Evolutionary conservation across 23 red algal species (phyloP).

Genomic region (Chondrus crispus): DNA sequence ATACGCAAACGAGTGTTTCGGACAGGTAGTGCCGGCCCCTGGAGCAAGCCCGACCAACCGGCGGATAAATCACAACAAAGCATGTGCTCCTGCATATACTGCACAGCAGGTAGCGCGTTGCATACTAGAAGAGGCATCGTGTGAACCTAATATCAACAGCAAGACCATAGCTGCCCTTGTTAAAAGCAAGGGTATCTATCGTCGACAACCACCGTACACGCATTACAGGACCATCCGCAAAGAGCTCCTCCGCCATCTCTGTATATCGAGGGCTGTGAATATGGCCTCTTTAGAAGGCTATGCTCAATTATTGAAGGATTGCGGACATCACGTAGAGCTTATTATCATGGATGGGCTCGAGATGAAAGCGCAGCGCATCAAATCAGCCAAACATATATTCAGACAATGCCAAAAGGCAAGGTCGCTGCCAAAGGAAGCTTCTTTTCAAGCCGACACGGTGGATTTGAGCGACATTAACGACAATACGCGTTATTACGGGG

Average conservation of each 20-base stretch:
- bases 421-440: not conserved
- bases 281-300: not conserved
- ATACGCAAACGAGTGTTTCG: not conserved
- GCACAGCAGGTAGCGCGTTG: not conserved
- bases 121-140: not conserved
- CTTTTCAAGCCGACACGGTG: not conserved
- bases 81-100: constrained; percentile 2
- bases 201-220: not conserved
- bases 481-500: not conserved
- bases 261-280: not conserved
- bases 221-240: not conserved
- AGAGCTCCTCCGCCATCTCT: not conserved
- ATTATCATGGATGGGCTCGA: not conserved
- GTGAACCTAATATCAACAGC: not conserved
- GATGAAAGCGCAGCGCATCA: not conserved
- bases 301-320: not conserved
- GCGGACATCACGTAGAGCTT: not conserved
- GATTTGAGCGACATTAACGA: not conserved
- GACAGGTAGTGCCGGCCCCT: not conserved
- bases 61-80: not conserved
- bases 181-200: not conserved
- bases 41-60: not conserved
- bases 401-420: not conserved
- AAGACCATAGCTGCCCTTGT: not conserved
- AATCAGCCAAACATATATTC: not conserved